Percentiles rank a stretch among this genome's conserved stretches.
phyloP scores from a whole-genome alignment of 352 stramenopile species.

The Thraustotheca clavata region DNA sequence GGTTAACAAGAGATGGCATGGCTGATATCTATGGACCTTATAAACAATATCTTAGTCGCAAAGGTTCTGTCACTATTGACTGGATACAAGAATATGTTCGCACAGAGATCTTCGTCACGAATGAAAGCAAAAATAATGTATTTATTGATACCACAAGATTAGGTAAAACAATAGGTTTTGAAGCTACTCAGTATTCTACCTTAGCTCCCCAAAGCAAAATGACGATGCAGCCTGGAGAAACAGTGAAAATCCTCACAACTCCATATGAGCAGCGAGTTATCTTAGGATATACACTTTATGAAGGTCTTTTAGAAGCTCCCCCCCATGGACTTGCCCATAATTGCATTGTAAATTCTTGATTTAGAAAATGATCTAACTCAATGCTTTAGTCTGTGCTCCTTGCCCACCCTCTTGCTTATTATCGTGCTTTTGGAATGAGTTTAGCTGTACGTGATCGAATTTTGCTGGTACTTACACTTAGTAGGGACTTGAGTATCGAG shows the following conservation, averaged over 20 bases:
- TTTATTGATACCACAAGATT: background rate
- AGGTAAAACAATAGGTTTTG: background rate
- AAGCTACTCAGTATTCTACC: background rate
- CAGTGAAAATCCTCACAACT: background rate
- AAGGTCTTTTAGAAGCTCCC: background rate
- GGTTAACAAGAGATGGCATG: slow-evolving; percentile 8
- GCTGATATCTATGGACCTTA: slow-evolving; percentile 1
- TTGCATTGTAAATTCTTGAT: background rate
- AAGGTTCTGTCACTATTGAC: background rate
- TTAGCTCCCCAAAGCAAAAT: background rate
- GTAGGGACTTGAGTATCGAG: slow-evolving; percentile 1
- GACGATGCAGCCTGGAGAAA: background rate
- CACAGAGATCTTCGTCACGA: slow-evolving; percentile 3
- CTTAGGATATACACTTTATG: background rate
- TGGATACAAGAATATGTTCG: background rate
- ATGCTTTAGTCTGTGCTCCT: slow-evolving; percentile 5
- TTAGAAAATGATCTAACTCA: background rate
- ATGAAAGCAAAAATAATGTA: background rate
- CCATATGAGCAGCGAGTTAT: slow-evolving; percentile 1
- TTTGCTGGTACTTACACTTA: background rate
- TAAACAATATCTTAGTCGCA: slow-evolving; percentile 11
- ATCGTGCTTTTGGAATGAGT: background rate
- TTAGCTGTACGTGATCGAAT: background rate
- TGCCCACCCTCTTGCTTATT: slow-evolving; percentile 16
- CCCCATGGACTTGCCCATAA: background rate